Percentiles rank a stretch among this genome's conserved stretches.
These are phyloP conservation scores for Chrysoporthe puriensis DNA, from an alignment of 2,329 filamentous ascomycete species.

Conservation along the genomic window DNA sequence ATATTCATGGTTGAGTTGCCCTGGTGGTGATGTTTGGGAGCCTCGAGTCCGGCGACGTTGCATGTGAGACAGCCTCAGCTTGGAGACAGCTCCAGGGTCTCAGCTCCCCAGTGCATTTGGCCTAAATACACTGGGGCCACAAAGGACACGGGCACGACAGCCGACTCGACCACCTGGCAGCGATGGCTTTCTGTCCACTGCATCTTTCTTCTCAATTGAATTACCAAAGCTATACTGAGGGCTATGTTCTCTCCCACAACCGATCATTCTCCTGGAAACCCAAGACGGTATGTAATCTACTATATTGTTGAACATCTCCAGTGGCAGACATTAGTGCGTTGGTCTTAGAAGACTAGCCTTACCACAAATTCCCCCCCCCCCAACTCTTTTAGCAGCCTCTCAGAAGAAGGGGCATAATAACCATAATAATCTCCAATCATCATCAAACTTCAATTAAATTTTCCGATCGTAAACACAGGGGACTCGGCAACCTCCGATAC, in stretches of 20 bases:
- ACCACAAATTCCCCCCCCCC: neutral
- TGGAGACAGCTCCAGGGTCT: constrained; percentile 6
- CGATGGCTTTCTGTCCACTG: neutral
- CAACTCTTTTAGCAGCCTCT: neutral
- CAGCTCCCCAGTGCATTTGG: neutral
- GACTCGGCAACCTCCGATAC: neutral
- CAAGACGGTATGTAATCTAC: neutral
- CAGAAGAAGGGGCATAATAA: neutral
- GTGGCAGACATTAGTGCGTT: neutral
- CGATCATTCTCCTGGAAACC: neutral
- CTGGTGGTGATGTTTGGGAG: constrained; percentile 6
- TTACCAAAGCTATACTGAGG: neutral
- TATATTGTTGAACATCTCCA: neutral
- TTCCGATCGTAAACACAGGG: neutral
- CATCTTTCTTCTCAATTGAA: neutral
- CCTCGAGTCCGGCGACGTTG: constrained; percentile 26
- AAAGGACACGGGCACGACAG: constrained; percentile 5
- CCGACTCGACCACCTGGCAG: neutral
- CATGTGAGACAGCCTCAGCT: constrained; percentile 17
- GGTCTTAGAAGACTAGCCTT: neutral
- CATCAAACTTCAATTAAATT: too few relatives aligned
- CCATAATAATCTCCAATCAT: neutral
- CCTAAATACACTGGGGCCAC: neutral
- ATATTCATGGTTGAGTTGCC: constrained; percentile 25
- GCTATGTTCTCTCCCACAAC: neutral